Conservation (phyloP, 305 asterid genomes). For the Petunia hybrid region DNA sequence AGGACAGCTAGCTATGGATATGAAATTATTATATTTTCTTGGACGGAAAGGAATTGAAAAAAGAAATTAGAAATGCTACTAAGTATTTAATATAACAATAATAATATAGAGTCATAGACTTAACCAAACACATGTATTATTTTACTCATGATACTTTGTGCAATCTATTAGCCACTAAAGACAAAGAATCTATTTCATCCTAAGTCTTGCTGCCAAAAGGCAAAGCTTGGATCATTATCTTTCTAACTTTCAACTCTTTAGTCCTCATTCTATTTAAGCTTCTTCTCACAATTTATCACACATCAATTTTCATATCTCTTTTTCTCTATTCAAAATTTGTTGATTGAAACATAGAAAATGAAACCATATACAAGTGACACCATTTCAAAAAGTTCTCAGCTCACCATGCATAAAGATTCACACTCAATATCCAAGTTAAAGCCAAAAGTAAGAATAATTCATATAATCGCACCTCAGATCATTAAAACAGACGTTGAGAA, state of each 20-base stretch:
- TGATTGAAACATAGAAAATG: conserved; percentile 28
- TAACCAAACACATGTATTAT: background rate
- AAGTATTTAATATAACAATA: too few species aligned
- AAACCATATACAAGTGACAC: conserved; percentile 44
- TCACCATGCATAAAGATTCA: conserved; percentile 43
- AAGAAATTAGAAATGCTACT: background rate
- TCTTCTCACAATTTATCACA: background rate
- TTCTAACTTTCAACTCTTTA: conserved; percentile 34
- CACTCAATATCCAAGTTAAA: conserved; percentile 32
- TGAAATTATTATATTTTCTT: background rate
- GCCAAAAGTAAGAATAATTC: conserved; percentile 78
- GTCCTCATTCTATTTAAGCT: conserved; percentile 30
- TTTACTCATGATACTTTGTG: background rate
- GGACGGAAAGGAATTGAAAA: background rate
- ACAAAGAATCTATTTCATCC: conserved; percentile 37
- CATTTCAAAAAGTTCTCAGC: conserved; percentile 44
- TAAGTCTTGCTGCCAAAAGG: conserved; percentile 59
- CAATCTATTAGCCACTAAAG: background rate
- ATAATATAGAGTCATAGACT: background rate
- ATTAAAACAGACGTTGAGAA: conserved; percentile 64
- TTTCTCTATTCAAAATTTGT: conserved; percentile 23
- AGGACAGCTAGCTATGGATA: background rate
- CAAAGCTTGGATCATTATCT: conserved; percentile 33
- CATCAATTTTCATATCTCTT: conserved; percentile 21
- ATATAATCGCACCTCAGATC: conserved; percentile 69